These are phyloP conservation scores for Linum tenue DNA, from an alignment of 345 rosid species.

Conservation along the genomic window DNA sequence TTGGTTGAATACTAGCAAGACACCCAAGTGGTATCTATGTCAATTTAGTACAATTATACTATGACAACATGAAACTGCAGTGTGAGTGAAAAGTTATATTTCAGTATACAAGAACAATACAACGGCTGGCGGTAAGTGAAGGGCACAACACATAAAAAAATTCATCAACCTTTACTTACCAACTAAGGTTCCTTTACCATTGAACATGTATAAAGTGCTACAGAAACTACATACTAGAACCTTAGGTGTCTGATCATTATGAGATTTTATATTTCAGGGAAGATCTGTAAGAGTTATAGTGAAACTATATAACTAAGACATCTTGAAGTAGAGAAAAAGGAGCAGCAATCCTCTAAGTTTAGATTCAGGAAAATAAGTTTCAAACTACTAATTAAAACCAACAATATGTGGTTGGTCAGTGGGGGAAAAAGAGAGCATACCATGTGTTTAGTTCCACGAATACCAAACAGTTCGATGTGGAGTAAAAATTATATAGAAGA, in stretches of 20 bases:
- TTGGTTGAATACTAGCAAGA: background rate
- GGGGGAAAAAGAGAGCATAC: background rate
- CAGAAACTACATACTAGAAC: background rate
- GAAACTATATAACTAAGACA: too few relatives aligned
- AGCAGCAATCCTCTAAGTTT: background rate
- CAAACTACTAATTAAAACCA: too few relatives aligned
- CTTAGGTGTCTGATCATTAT: too few relatives aligned
- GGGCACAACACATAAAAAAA: background rate
- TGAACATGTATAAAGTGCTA: background rate
- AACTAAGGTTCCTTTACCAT: background rate
- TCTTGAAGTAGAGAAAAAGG: background rate
- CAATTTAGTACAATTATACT: too few relatives aligned
- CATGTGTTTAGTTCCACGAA: background rate
- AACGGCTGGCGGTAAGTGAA: background rate
- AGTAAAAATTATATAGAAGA: background rate
- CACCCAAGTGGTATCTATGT: background rate
- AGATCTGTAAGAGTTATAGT: too few relatives aligned
- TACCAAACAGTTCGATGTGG: background rate
- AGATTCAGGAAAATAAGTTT: too few relatives aligned
- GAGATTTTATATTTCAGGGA: too few relatives aligned
- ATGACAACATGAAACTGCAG: background rate
- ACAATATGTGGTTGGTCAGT: background rate
- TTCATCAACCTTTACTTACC: background rate
- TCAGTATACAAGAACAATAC: background rate
- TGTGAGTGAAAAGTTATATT: background rate